Evolutionary conservation across 495 filamentous ascomycete species (phyloP), one percentile per base, ranked within the genome.

Genomic region (Venustampulla echinocandica): DNA sequence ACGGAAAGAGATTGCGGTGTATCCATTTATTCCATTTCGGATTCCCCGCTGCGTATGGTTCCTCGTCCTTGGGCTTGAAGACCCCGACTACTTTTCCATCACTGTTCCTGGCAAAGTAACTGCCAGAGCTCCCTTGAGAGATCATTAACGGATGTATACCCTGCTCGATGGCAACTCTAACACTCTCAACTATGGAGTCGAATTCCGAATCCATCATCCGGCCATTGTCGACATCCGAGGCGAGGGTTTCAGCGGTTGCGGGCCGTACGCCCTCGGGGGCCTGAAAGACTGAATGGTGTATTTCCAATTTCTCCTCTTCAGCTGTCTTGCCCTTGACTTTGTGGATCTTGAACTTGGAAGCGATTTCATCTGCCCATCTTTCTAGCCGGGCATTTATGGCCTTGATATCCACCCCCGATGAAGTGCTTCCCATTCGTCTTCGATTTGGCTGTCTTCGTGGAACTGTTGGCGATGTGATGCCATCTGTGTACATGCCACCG

Each of bases 11-110:
- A 62, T 92, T 94, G 50, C 87, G 71, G 61, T 94, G 87, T 66
- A 94, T 81, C 87, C 87, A 94, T 67, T 94, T 94, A 56, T 87
- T 94, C 86, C 87, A 92, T 62, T 94, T 94, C 17, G 87, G 87
- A 60, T 94, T 94, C 44, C 85, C 80, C 10, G 84, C 85, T 6
- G 85, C 92, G 58, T 92, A 99, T 18, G 92, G 92, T 64, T 99
- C 92, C 64, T 99, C 92, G 61, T 99, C 92, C 66, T 99, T 99
- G 27, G 92, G 92, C 62, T 99, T 99, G 65, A 99, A 97, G 7
- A 99, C 93, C 19, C 89, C 92, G 13, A 99, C 87, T 11, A 95
- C 83, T 65, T 93, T 95, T 15, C 92, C 92, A 17, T 92, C 81
- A 21, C 71, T 78, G 57, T 95, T 90, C 49, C 89, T 75, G 42